phyloP scores from a whole-genome alignment of 1,284 basidiomycete genomes.

The Kalmanozyma brasiliensis region DNA sequence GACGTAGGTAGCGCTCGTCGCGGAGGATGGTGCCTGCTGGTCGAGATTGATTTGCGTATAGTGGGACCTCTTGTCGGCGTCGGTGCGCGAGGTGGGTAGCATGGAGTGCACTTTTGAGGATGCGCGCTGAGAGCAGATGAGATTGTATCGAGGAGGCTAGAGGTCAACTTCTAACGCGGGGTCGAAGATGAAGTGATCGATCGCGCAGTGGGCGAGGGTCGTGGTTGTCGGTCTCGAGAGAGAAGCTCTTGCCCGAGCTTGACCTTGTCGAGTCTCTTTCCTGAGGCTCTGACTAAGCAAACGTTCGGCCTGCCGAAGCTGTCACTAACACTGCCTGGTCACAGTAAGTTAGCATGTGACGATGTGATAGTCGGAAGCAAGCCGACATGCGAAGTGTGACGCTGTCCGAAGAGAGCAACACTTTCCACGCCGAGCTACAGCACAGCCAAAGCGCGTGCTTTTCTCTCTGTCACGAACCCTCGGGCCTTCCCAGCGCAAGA shows the following conservation, averaged over 20 bases:
- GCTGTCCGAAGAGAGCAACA: neutral
- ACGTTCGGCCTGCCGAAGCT: constrained; percentile 19
- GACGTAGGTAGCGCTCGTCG: constrained; percentile 11
- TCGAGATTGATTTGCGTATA: constrained; percentile 31
- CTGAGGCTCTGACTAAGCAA: neutral
- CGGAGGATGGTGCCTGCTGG: constrained; percentile 6
- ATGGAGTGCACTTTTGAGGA: constrained; percentile 21
- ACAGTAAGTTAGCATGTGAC: neutral
- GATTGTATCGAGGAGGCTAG: no score
- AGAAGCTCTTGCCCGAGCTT: no score
- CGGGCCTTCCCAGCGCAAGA: constrained; percentile 1
- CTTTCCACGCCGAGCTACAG: constrained; percentile 8
- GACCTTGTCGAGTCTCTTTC: no score
- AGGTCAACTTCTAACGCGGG: no score
- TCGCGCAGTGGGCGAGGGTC: no score
- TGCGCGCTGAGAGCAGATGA: no score
- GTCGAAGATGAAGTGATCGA: no score
- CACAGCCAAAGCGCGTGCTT: constrained; percentile 4
- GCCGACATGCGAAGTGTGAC: neutral
- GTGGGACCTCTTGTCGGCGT: constrained; percentile 41
- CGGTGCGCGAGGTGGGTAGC: constrained; percentile 38
- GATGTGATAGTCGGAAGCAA: constrained; percentile 1
- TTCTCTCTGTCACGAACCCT: no score
- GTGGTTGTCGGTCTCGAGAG: no score
- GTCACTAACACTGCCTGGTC: neutral